phyloP scores from a whole-genome alignment of 495 filamentous ascomycete genomes.

The Hypomontagnella submonticulosa region DNA sequence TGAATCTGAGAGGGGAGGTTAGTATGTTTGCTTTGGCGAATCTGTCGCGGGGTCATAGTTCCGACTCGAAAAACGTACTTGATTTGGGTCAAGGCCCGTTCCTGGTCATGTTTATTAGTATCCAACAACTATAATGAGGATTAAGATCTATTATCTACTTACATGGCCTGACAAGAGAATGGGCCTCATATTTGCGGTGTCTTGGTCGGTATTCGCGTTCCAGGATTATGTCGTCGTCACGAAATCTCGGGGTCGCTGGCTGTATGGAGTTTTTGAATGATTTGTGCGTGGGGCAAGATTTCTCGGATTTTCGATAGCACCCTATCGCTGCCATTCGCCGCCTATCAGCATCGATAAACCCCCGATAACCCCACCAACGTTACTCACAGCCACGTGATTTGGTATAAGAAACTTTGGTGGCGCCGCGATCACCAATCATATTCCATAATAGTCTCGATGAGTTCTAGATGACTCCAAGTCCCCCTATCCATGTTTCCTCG shows the following conservation, averaged over 20 bases:
- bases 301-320: slow-evolving; percentile 39
- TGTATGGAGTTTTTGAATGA: slow-evolving; percentile 50
- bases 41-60: slow-evolving; percentile 39
- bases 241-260: slow-evolving; percentile 37
- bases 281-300: slow-evolving; percentile 48
- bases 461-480: background rate
- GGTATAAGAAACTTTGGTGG: background rate
- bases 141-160: slow-evolving; percentile 58
- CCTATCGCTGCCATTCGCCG: too few species aligned
- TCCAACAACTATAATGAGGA: background rate
- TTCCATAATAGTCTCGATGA: background rate
- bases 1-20: slow-evolving; percentile 68
- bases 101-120: slow-evolving; percentile 57
- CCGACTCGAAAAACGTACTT: slow-evolving; percentile 66
- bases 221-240: slow-evolving; percentile 22
- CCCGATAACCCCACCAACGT: slow-evolving; percentile 30
- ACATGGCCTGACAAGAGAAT: slow-evolving; percentile 92
- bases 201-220: slow-evolving; percentile 19
- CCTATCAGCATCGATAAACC: slow-evolving; percentile 22
- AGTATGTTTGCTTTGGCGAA: slow-evolving; percentile 24
- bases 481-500: background rate
- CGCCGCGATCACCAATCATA: slow-evolving; percentile 3
- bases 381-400: slow-evolving; percentile 33
- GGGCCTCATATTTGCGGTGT: slow-evolving; percentile 79
- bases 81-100: slow-evolving; percentile 98